Evolutionary conservation across 129 eudicot genomes (phyloP).

Genomic region (Artemisia tridentata): DNA sequence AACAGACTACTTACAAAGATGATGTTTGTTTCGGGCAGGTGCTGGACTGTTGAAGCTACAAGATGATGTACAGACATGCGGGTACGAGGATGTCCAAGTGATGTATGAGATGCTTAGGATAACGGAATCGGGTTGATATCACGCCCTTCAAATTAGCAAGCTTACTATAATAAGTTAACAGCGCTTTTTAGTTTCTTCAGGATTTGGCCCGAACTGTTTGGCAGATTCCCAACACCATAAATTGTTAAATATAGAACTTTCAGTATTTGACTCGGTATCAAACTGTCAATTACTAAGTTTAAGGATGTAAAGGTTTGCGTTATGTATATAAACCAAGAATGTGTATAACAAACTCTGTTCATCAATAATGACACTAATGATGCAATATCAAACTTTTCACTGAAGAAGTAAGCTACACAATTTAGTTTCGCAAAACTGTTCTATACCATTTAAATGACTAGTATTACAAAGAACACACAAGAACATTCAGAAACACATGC

Average conservation of each 20-base stretch:
- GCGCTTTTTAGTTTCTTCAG: no score
- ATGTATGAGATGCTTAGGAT: slow-evolving; percentile 86
- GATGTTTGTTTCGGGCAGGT: slow-evolving; percentile 30
- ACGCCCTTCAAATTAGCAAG: slow-evolving; percentile 1
- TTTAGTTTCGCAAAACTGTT: slow-evolving; percentile 16
- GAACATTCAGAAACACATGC: slow-evolving; percentile 38
- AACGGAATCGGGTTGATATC: slow-evolving; percentile 48
- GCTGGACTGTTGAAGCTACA: slow-evolving; percentile 64
- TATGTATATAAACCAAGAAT: background rate
- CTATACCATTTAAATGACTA: slow-evolving; percentile 35
- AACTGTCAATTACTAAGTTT: background rate
- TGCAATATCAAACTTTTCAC: slow-evolving; percentile 15
- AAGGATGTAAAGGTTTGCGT: background rate
- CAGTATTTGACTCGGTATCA: no score
- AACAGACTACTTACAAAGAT: background rate
- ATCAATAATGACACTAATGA: background rate
- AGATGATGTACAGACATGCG: slow-evolving; percentile 72
- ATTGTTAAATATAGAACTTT: no score
- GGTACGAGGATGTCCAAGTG: slow-evolving; percentile 75
- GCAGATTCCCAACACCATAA: background rate
- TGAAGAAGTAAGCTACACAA: slow-evolving; percentile 13
- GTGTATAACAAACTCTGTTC: background rate
- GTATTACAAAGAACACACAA: slow-evolving; percentile 47
- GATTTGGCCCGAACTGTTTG: no score
- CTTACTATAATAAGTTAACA: background rate